Evolutionary conservation across 495 filamentous ascomycete species (phyloP), one percentile per base, ranked within the genome.

Genomic region (Daldinia bambusicola): DNA sequence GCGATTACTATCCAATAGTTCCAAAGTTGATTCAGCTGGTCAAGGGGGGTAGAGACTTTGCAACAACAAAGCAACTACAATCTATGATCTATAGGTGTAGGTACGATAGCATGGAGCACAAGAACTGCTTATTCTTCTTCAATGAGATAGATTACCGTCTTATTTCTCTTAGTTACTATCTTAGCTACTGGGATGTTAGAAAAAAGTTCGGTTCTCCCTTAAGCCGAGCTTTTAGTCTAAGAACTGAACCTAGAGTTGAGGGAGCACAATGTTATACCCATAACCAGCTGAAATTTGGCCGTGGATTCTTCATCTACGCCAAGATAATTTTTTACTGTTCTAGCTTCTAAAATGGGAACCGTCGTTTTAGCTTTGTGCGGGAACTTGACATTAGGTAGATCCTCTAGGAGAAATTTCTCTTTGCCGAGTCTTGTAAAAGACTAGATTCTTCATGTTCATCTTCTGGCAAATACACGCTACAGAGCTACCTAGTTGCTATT

Each of bases 1-100:
- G 66, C 58, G 62, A 69, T 41, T 50, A 57, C 37, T 55, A 63
- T 73, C 62, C 66, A 73, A 73, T 73, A 73, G 70, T 73, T 48
- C 62, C 55, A 40, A 59, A 13, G 50, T 31, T n/a, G 4, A 34
- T 55, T 73, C 70, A 73, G 70, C 70, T 73, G 66, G 16, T 48
- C 70, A 69, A 66, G 70, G 70, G 65, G 62, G 31, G 10, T 3
- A 10, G 0, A 53, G 55, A 26, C 26, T 1, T 26, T 62, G 61
- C 34, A 62, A 62, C 58, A 41, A 20, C 61, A 31, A 43, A 7
- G 61, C 26, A 38, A 56, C 2, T 37, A 16, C 16, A 16, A 32
- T 22, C 32, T 20, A 8, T 37, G 31, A 32, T 56, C 4, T 50
- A 18, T 63, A 52, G 43, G 8, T 53, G 3, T n/a, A n/a, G n/a